phyloP scores from a whole-genome alignment of 257 asterid species.

The Gentiana macrophylla region DNA sequence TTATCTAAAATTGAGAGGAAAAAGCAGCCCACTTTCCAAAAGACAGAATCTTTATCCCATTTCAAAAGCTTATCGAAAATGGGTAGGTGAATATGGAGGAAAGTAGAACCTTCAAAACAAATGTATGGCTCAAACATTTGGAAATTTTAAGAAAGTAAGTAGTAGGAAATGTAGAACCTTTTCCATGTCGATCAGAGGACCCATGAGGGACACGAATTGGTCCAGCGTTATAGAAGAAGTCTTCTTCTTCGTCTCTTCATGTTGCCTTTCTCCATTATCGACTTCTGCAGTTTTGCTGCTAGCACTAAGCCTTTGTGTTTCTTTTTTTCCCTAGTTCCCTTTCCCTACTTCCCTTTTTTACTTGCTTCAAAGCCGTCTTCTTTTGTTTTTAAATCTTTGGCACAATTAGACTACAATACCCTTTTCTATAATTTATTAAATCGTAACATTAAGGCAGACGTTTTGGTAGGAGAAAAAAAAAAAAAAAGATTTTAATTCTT shows the following conservation, averaged over 20 bases:
- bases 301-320: neutral
- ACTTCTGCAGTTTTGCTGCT: constrained; percentile 10
- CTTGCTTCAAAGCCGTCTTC: too few relatives aligned
- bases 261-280: constrained; percentile 50
- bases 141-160: neutral
- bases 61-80: neutral
- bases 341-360: too few relatives aligned
- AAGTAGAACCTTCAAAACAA: neutral
- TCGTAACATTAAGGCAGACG: too few relatives aligned
- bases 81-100: neutral
- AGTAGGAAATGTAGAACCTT: constrained; percentile 28
- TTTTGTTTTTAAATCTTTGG: too few relatives aligned
- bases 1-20: neutral
- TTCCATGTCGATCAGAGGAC: constrained; percentile 90
- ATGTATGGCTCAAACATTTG: neutral
- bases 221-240: constrained; percentile 46
- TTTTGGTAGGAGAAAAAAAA: too few relatives aligned
- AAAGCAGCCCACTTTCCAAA: neutral
- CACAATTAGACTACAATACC: too few relatives aligned
- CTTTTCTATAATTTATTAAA: too few relatives aligned
- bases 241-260: constrained; percentile 6
- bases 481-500: too few relatives aligned
- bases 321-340: neutral
- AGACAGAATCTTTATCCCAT: neutral
- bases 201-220: constrained; percentile 80